Evolutionary conservation across 2,329 filamentous ascomycete species (phyloP), one percentile per base, ranked within the genome.

Genomic region (Penicillium sp.): DNA sequence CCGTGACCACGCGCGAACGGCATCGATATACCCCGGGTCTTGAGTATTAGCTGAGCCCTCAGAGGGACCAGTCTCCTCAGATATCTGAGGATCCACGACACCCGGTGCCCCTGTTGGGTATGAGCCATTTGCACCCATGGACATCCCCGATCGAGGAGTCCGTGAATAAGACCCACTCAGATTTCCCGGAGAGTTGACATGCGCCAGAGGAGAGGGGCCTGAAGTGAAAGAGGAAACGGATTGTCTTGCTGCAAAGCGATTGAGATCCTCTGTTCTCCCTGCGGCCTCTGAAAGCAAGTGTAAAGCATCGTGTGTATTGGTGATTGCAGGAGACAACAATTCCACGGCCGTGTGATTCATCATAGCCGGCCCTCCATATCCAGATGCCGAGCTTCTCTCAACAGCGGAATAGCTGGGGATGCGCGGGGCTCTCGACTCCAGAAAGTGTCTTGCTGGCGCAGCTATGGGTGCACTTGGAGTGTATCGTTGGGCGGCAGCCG

Each of bases 211-310:
- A 11, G 75, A 76, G 50, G 72, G 72, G 3, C 73, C 70, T 3
- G 72, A 72, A 31, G 70, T 73, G 47, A 77, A 77, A 14, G 76
- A 77, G 1, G 75, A 73, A 16, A 72, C 70, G 7, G 75, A 74
- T 52, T 71, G 73, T 44, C 72, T 69, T 11, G 73, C 68, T 52
- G 70, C 67, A 62, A 75, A 75, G 14, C 74, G 71, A 52, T 78
- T 75, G 25, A 81, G 70, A 61, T 82, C 79, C 57, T 78, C 79
- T 19, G 78, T 83, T 53, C 78, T 73, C 8, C 78, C 79, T 3
- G 84, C 92, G 21, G 93, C 93, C 77, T 96, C 93, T 70, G 96
- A 96, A 16, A 98, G 83, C 56, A 97, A 81, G 73, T 96, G 92
- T 48, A 98, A 82, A 25, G 93, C 93, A 78, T 98, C 93, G 69